Base-by-base conservation (phyloP, 202 grass and related monocot genomes). In the Carex sylvatica region DNA sequence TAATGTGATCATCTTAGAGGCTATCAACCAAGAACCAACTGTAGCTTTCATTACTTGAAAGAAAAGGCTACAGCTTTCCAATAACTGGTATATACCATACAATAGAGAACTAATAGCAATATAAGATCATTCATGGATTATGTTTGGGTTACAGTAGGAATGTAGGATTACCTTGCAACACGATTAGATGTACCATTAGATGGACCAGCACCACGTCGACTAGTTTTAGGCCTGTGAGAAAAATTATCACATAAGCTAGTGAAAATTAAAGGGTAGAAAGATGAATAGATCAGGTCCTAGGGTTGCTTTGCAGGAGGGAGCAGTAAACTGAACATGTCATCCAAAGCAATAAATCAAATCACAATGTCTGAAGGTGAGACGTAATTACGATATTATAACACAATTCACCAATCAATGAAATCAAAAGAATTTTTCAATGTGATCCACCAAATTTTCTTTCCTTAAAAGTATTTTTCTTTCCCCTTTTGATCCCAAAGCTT, bases 121-220 rank as follows among this genome's bases (percentile, higher is more conserved):
- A 52, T 5, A 54, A 49, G 6, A 65, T 64, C 20, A 64, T 55
- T 46, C 31, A 42, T 44, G 30, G 22, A 63, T 15, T 31, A 30
- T 18, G 20, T 56, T 14, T 33, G 26, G 33, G 33, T 40, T 79
- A 10, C 16, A 80, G 38, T 52, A 65, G 10, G 4, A 4, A 52
- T 93, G 38, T 52, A 65, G n/a, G 4, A 2, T 58, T 94, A 98
- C 95, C 90, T 83, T 42, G 95, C 76, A 85, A 89, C 16, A 56
- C 62, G 91, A 87, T 65, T 87, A 68, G 83, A 89, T 52, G 88
- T 83, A 78, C 86, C 83, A 64, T 65, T 87, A 68, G 84, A 89
- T 58, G 88, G 83, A 78, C 86, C 84, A 64, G 87, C 46, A 11
- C 69, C 79, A 75, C 81, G 88, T 78, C 44, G 81, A 82, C 85